Base-by-base conservation (phyloP, 208 protist genomes). In the Trypanosoma congolense region DNA sequence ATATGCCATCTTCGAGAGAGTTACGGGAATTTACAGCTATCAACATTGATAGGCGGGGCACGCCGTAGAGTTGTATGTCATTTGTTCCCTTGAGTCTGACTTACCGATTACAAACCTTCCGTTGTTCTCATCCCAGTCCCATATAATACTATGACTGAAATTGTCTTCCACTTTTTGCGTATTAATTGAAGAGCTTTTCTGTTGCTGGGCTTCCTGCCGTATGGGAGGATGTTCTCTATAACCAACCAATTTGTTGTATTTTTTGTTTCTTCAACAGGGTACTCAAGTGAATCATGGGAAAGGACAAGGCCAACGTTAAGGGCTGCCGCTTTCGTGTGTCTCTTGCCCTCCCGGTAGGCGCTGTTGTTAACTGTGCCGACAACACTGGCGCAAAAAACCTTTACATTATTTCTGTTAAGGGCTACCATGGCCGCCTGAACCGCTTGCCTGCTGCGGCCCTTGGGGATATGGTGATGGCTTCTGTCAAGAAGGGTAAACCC, bases 351-450 rank as follows among this genome's bases (percentile, higher is more conserved):
- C 98, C 98, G 73, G 96, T 98, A 44, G 96, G 85, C 56, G 97
- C 99, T 21, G 92, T 99, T 31, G 96, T 99, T 59, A 99, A 99
- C 93, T 99, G 98, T 79, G 98, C 98, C 53, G 98, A 99, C 83
- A 99, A 99, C 96, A 99, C 97, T 47, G 99, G 99, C 42, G 99
- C 98, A 64, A 99, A 99, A 90, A 99, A 99, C 83, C 83, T 99
- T 54, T 99, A 99, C 87, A 82, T 99, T 73, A 99, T 99, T 73
- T 85, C 98, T 65, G 98, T 99, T 41, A 97, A 96, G 75, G 93
- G 95, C 47, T 93, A 97, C 71, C 92, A 98, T 67, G 98, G 97
- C 61, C 88, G 98, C 59, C 90, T 99, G 14, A 99, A 99, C 85
- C 90, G 97, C 64, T 82, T 99, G 46, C 99, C 99, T 31, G 69